Evolutionary conservation across 140 eudicot genomes (phyloP), one percentile per base, ranked within the genome.

Genomic region (Cichorium intybus): DNA sequence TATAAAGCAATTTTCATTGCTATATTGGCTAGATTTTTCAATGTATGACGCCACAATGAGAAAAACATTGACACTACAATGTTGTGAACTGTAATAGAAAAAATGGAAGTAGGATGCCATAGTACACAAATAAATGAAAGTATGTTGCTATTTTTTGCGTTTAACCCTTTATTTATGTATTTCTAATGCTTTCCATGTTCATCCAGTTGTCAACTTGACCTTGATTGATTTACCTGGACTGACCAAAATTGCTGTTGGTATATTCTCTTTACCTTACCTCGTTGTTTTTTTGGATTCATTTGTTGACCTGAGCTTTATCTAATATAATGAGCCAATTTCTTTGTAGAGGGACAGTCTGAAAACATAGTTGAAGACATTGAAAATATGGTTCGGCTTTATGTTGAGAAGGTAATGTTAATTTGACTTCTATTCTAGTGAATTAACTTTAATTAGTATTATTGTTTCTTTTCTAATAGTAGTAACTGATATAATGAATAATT

Each of bases 181-280:
- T 15, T 43, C 11, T 50, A 14, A 9, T 64, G 20, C 3, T 64
- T 69, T 55, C 51, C 34, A 24, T 39, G 24, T 53, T 70, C 41
- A n/a, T 70, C 46, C 86, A 85, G 94, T 85, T 70, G 94, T 82
- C 61, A 85, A 85, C 80, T 77, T 85, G 62, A 85, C 93, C 15
- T 69, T 85, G 50, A 74, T 85, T 46, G 93, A 85, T 74, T 75
- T 85, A 63, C 93, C 93, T 60, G 94, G 94, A 39, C 48, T 85
- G 63, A 85, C 94, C 2, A 85, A 85, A 79, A 64, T 85, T 62
- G 94, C 94, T 62, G 88, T 85, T 11, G 94, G 94, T 85, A 72
- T 76, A 75, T 46, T n/a, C 62, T 64, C 72, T 60, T 52, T 15
- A 21, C 24, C 56, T 54, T 47, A 22, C 35, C 5, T 64, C 34